A percentile compares a stretch with the other conserved stretches of the same genome.
These are phyloP conservation scores for Cephalotrichum gorgonifer DNA, from an alignment of 2,329 filamentous ascomycete genomes.

Conservation along the genomic window DNA sequence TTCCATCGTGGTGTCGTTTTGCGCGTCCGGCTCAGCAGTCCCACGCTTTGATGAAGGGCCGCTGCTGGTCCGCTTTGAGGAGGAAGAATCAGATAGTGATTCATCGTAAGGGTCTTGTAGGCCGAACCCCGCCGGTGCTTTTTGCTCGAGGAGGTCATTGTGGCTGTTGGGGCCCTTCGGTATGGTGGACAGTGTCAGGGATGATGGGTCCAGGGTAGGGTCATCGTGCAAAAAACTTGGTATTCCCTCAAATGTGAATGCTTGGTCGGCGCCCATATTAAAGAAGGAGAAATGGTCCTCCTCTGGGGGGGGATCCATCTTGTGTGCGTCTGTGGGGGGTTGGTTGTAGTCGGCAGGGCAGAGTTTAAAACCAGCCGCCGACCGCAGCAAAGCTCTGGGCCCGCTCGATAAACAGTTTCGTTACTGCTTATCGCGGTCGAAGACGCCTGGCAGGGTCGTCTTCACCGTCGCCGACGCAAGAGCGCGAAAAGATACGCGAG, in stretches of 20 bases:
- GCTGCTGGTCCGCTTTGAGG: slow-evolving; percentile 35
- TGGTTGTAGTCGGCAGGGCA: background rate
- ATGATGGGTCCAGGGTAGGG: slow-evolving; percentile 1
- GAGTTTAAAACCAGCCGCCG: background rate
- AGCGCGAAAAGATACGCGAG: no score
- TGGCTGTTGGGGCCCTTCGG: background rate
- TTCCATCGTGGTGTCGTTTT: slow-evolving; percentile 27
- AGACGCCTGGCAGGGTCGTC: no score
- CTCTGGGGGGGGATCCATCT: background rate
- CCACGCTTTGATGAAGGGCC: slow-evolving; percentile 32
- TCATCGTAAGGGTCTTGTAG: slow-evolving; percentile 24
- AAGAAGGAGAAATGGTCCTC: background rate
- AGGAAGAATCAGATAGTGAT: slow-evolving; percentile 41
- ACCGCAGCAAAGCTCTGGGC: no score
- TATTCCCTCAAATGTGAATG: background rate
- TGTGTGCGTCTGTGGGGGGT: no score
- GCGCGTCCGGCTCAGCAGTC: slow-evolving; percentile 28
- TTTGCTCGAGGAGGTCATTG: slow-evolving; percentile 10
- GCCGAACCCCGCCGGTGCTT: slow-evolving; percentile 10
- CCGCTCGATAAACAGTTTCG: background rate
- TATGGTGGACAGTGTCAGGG: background rate
- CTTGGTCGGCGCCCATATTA: background rate
- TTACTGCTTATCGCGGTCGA: no score
- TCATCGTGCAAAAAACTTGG: background rate
- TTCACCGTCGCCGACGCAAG: no score